Evolutionary conservation across 139 green algal species (phyloP), one percentile per base, ranked within the genome.

Genomic region (Pleodorina starrii): DNA sequence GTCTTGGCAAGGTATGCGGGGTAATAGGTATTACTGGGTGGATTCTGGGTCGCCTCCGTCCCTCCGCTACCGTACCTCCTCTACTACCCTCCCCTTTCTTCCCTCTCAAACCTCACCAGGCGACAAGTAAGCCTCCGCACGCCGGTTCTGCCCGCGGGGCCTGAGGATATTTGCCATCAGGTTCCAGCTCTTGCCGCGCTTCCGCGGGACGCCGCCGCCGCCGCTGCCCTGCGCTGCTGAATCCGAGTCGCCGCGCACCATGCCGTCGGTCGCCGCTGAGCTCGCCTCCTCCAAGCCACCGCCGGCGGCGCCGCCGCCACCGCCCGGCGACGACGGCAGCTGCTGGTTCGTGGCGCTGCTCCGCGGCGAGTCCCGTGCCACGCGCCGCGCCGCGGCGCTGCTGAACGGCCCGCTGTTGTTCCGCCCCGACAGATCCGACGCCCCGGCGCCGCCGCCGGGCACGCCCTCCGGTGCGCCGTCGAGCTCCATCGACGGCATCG

Each of bases 301-400:
- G n/a, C 50, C 51, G 6, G 14, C 29, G 11, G 9, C n/a, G 0
- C 16, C 46, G 35, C 77, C 77, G 17, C 27, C 43, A n/a, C n/a
- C n/a, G 2, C 10, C 36, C 77, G 57, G 57, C 35, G 68, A 48
- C 68, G 35, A 10, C 40, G 12, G 27, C 43, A 48, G 10, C 42
- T n/a, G 44, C n/a, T 38, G 63, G 35, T 89, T 89, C 27, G 69
- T 74, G 27, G 38, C n/a, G 69, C 69, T 83, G 84, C 84, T 89
- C 11, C 84, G 48, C 1, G 84, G 69, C 23, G 84, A 82, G 32
- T 89, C 69, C 0, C 29, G 71, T 0, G 40, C 44, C 2, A 69
- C 0, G 32, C 32, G 44, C 32, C 82, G 82, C 44, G 5, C 1
- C 66, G 9, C 44, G 19, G 60, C 25, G 10, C 72, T 21, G 38